Conservation (phyloP, 2,329 filamentous ascomycete species). For the Ophiostoma novo-ulmi region DNA sequence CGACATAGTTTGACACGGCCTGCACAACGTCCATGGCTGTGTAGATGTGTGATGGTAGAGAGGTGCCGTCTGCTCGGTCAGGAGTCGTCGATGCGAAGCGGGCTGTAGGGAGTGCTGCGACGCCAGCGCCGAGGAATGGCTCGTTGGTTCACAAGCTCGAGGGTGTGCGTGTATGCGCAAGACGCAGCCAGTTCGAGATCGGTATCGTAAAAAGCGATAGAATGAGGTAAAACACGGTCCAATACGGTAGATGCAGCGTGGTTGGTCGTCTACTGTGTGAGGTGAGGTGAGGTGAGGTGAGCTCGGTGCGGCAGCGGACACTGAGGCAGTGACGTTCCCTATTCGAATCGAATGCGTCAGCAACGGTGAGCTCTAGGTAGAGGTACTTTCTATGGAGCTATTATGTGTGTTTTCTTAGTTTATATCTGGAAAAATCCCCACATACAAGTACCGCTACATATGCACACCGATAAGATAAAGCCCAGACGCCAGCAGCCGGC, state of each 20-base stretch:
- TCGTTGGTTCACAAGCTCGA: background rate
- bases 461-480: slow-evolving; percentile 21
- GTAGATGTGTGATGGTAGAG: background rate
- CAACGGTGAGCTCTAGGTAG: slow-evolving; percentile 17
- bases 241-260: background rate
- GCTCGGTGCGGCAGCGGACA: slow-evolving; percentile 14
- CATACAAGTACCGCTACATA: slow-evolving; percentile 13
- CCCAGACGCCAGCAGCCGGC: slow-evolving; percentile 8
- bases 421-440: background rate
- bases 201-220: background rate
- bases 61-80: background rate
- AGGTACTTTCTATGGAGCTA: background rate
- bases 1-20: slow-evolving; percentile 89
- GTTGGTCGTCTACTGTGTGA: background rate
- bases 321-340: slow-evolving; percentile 22
- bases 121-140: background rate
- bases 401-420: background rate
- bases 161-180: background rate
- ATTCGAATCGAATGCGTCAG: slow-evolving; percentile 13
- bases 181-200: background rate
- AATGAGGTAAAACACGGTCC: background rate
- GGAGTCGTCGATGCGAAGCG: slow-evolving; percentile 14
- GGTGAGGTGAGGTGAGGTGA: background rate
- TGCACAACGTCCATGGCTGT: slow-evolving; percentile 87
- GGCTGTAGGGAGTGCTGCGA: slow-evolving; percentile 13